Evolutionary conservation across 1,284 basidiomycete genomes (phyloP), one percentile per base, ranked within the genome.

Genomic region (Takashimella tepidaria): DNA sequence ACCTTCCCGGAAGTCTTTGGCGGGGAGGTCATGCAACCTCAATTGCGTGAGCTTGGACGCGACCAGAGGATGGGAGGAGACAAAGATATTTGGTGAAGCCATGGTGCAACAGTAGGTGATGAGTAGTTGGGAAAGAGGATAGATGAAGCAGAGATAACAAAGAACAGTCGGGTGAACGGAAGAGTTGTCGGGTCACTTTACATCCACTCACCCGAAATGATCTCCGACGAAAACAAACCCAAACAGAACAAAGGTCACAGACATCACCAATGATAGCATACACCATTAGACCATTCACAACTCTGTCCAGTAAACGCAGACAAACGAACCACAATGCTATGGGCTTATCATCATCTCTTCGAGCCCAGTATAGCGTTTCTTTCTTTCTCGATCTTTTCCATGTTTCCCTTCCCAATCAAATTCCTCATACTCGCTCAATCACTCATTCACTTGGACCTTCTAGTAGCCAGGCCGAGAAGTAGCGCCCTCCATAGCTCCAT

Each of bases 1-100:
- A n/a, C 68, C 67, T 41, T 69, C 67, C 21, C 71, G 61, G 46
- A 72, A 74, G 50, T 74, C 70, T 49, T 68, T 67, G 12, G 66
- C 58, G 3, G 67, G 62, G 26, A 74, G 69, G 49, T 74, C 72
- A 53, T 72, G 72, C 41, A 70, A 53, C 23, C 72, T 56, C 40
- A 74, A 61, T 54, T 67, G 61, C 21, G 72, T 70, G 55, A 74
- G 67, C 55, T 71, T 68, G 55, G 64, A 62, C 4, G 62, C 56
- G 24, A 74, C 59, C 22, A 74, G 59, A 10, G 72, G 72, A 50
- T 74, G 72, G 19, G 60, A 52, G 21, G 63, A 68, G 56, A 66
- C 53, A 53, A 69, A 64, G 19, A 68, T 45, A 31, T 58, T 54
- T 43, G 42, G 42, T 16, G 42, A 10, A 8, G 51, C 6, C 47